Conservation (phyloP, 176 grass and related monocot genomes). For the Secale cereale region DNA sequence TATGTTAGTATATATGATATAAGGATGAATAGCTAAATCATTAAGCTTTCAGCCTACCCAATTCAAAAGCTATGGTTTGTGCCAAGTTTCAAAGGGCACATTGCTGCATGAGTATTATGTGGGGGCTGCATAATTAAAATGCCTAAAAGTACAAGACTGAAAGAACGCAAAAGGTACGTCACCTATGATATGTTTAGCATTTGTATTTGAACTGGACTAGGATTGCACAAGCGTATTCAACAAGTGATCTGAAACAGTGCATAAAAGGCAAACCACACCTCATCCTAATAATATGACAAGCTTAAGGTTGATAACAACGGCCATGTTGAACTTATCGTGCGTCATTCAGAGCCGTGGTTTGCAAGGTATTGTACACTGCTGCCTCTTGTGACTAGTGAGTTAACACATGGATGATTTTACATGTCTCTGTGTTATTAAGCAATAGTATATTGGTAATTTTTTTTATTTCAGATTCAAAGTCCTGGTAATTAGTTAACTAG, state of each 20-base stretch:
- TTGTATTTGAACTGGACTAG: conserved; percentile 7
- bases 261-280: conserved; percentile 5
- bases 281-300: background rate
- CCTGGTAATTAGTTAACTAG: no score
- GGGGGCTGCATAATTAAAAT: background rate
- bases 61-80: background rate
- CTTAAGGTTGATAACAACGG: background rate
- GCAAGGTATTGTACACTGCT: background rate
- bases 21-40: background rate
- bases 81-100: background rate
- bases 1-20: background rate
- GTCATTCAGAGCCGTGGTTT: background rate
- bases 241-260: background rate
- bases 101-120: background rate
- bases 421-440: background rate
- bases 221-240: background rate
- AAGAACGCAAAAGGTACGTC: background rate
- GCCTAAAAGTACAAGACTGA: background rate
- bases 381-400: background rate
- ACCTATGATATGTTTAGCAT: background rate
- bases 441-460: background rate
- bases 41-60: background rate
- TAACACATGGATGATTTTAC: background rate
- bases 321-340: background rate
- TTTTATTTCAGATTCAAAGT: background rate